Evolutionary conservation across 495 filamentous ascomycete genomes (phyloP).

Genomic region (Evernia prunastri): DNA sequence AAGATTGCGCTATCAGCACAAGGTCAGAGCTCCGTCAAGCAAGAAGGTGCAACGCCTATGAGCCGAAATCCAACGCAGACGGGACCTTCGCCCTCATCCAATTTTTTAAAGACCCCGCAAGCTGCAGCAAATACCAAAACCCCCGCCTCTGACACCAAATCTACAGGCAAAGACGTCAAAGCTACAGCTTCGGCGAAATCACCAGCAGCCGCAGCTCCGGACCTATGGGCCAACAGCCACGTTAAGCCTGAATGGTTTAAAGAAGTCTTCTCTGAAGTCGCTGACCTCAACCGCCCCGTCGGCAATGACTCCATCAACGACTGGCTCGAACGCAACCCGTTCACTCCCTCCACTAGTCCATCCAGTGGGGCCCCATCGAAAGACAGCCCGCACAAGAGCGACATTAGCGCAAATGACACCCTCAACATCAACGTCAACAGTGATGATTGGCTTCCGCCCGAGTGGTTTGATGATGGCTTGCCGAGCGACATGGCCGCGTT

Average conservation of each 20-base stretch:
- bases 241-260: slow-evolving; percentile 40
- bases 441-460: slow-evolving; percentile 32
- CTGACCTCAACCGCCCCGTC: slow-evolving; percentile 22
- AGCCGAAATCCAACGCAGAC: slow-evolving; percentile 36
- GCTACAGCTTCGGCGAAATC: slow-evolving; percentile 1
- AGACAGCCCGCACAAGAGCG: slow-evolving; percentile 26
- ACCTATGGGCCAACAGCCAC: slow-evolving; percentile 40
- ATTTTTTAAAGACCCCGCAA: slow-evolving; percentile 41
- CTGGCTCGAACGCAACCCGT: slow-evolving; percentile 34
- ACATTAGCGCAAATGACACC: slow-evolving; percentile 24
- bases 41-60: slow-evolving; percentile 37
- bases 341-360: slow-evolving; percentile 17
- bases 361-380: slow-evolving; percentile 18
- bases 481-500: slow-evolving; percentile 12
- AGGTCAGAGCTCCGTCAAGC: slow-evolving; percentile 34
- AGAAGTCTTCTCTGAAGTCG: slow-evolving; percentile 38
- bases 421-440: slow-evolving; percentile 29
- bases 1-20: slow-evolving; percentile 28
- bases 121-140: slow-evolving; percentile 30
- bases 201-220: slow-evolving; percentile 21
- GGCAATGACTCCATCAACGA: slow-evolving; percentile 34
- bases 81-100: slow-evolving; percentile 40
- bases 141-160: slow-evolving; percentile 30
- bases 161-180: slow-evolving; percentile 28
- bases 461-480: slow-evolving; percentile 30